Conservation (phyloP, 495 filamentous ascomycete species). For the Amorphotheca resinae region DNA sequence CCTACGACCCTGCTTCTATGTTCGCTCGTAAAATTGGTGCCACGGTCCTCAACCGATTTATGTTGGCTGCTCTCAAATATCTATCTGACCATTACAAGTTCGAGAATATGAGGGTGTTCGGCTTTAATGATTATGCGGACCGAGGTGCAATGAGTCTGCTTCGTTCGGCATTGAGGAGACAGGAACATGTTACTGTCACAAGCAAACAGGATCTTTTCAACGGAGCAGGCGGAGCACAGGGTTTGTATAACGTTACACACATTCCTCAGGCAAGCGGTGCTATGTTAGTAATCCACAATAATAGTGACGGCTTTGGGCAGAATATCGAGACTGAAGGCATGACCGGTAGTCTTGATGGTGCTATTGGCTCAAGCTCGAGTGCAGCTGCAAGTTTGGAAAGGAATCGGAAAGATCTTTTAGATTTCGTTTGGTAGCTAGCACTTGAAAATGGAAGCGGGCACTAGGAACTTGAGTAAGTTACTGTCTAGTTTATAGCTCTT, state of each 20-base stretch:
- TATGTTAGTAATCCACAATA: constrained; percentile 19
- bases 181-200: constrained; percentile 4
- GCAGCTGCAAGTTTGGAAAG: constrained; percentile 18
- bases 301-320: constrained; percentile 20
- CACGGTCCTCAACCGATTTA: constrained; percentile 12
- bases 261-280: constrained; percentile 2
- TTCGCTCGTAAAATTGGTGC: constrained; percentile 17
- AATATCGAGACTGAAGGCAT: constrained; percentile 18
- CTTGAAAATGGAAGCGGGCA: too few relatives aligned
- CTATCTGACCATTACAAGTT: constrained; percentile 8
- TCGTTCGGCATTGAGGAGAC: constrained; percentile 4
- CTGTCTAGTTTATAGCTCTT: too few relatives aligned
- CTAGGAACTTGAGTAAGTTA: too few relatives aligned
- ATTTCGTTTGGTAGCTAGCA: too few relatives aligned
- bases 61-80: constrained; percentile 11
- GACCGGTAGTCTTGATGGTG: constrained; percentile 17
- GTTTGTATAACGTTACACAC: constrained; percentile 7
- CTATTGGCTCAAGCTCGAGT: constrained; percentile 17
- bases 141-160: constrained; percentile 1
- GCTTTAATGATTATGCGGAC: constrained; percentile 17
- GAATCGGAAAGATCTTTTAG: constrained; percentile 13
- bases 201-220: constrained; percentile 12
- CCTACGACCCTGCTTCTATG: constrained; percentile 18
- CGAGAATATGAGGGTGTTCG: constrained; percentile 14
- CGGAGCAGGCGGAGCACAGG: constrained; percentile 4